These are phyloP conservation scores for Fusarium dlaminii DNA, from an alignment of 2,329 filamentous ascomycete genomes.

Conservation along the genomic window DNA sequence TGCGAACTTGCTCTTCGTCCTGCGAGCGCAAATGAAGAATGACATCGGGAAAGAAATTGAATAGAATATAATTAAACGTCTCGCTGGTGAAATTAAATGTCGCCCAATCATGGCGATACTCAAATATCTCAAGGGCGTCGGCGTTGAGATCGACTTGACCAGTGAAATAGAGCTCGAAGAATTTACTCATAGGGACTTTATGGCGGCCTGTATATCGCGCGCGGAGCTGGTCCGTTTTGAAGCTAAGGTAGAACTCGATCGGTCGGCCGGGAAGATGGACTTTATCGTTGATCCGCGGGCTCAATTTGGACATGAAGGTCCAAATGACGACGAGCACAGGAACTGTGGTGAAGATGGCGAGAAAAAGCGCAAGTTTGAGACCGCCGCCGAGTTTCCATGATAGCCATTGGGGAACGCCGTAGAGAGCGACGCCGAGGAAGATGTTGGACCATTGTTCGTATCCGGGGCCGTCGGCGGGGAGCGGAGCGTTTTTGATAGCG, in stretches of 20 bases:
- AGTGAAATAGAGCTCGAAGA: constrained; percentile 95
- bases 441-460: constrained; percentile 85
- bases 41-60: constrained; percentile 84
- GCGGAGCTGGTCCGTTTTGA: constrained; percentile 67
- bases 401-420: constrained; percentile 78
- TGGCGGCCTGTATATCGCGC: constrained; percentile 75
- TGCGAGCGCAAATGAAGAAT: constrained; percentile 89
- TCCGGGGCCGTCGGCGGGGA: constrained; percentile 85
- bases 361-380: constrained; percentile 86
- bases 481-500: constrained; percentile 88
- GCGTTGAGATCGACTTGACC: constrained; percentile 92
- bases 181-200: constrained; percentile 87
- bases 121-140: constrained; percentile 83
- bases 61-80: constrained; percentile 84
- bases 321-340: constrained; percentile 85
- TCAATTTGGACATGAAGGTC: constrained; percentile 79
- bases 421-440: constrained; percentile 73
- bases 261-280: constrained; percentile 83
- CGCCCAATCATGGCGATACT: constrained; percentile 95
- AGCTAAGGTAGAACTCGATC: constrained; percentile 86
- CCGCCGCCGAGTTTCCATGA: constrained; percentile 84
- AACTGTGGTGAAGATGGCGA: constrained; percentile 77
- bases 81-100: constrained; percentile 86
- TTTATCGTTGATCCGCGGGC: constrained; percentile 90
- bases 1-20: constrained; percentile 94